A percentile compares a stretch with the other conserved stretches of the same genome.
These are phyloP conservation scores for Clonostachys sp. DNA, from an alignment of 2,329 filamentous ascomycete species.

Conservation along the genomic window DNA sequence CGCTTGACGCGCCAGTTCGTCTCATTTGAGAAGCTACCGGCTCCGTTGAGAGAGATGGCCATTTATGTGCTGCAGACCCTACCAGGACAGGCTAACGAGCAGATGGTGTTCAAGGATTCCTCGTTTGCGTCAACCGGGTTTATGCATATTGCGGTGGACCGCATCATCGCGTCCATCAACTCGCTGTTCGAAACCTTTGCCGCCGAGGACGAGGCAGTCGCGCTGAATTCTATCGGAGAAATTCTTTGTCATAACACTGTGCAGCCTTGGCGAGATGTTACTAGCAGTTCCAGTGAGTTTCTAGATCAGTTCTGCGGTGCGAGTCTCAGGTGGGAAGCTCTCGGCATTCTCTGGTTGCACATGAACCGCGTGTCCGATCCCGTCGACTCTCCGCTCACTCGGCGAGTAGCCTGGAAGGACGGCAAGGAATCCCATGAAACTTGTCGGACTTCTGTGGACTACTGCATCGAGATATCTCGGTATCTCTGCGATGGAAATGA, in stretches of 20 bases:
- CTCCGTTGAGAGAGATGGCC: conserved; percentile 25
- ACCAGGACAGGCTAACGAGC: conserved; percentile 15
- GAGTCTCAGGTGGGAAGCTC: conserved; percentile 36
- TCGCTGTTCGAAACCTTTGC: conserved; percentile 6
- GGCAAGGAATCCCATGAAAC: not conserved
- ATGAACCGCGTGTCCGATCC: not conserved
- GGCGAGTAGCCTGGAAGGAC: conserved; percentile 6
- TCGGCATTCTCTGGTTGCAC: conserved; percentile 27
- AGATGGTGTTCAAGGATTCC: conserved; percentile 10
- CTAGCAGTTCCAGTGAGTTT: conserved; percentile 25
- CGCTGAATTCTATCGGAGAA: conserved; percentile 26
- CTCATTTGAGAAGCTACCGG: conserved; percentile 11
- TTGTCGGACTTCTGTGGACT: conserved; percentile 8
- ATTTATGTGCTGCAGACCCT: conserved; percentile 28
- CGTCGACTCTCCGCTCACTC: not conserved
- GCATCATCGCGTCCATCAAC: conserved; percentile 24
- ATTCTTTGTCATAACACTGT: conserved; percentile 29
- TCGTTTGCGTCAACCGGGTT: conserved; percentile 19
- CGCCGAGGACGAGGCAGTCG: no score
- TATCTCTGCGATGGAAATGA: conserved; percentile 23
- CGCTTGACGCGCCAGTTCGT: conserved; percentile 2
- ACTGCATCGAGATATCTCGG: conserved; percentile 24
- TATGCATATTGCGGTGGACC: conserved; percentile 17
- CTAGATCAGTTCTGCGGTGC: conserved; percentile 27
- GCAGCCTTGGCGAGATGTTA: conserved; percentile 22